phyloP scores from a whole-genome alignment of 257 asterid species.

The Petrea volubilis region DNA sequence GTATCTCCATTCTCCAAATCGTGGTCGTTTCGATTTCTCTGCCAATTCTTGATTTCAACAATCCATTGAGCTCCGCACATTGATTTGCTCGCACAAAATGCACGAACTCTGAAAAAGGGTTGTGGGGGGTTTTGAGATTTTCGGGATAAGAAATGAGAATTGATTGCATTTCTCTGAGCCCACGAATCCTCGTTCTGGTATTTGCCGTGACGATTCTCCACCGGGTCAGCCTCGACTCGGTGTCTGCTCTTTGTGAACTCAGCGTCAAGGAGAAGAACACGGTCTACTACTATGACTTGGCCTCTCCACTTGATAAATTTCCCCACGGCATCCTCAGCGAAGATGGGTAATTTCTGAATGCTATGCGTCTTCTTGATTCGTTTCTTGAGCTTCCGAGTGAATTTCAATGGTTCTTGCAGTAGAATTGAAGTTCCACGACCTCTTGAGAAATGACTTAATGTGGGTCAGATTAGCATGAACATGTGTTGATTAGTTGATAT shows the following conservation, averaged over 20 bases:
- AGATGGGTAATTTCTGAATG: constrained; percentile 72
- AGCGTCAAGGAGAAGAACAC: constrained; percentile 56
- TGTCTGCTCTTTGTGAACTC: constrained; percentile 63
- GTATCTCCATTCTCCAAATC: neutral
- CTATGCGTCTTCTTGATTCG: neutral
- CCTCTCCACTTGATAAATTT: constrained; percentile 54
- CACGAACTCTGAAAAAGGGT: neutral
- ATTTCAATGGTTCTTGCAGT: neutral
- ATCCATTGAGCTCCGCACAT: constrained; percentile 17
- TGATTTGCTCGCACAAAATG: neutral
- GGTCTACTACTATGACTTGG: constrained; percentile 68
- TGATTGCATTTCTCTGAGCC: constrained; percentile 23
- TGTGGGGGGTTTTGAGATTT: constrained; percentile 29
- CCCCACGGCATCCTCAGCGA: constrained; percentile 95
- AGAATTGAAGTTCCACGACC: neutral
- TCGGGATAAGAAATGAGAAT: constrained; percentile 46
- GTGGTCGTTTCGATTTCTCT: neutral
- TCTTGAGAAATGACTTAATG: neutral
- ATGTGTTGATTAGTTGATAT: constrained; percentile 7
- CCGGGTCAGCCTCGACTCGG: constrained; percentile 43
- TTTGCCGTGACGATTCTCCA: constrained; percentile 38
- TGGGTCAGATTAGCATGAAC: neutral
- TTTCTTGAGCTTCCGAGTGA: neutral
- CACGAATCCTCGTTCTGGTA: constrained; percentile 27
- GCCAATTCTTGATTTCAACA: constrained; percentile 32